phyloP scores from a whole-genome alignment of 2,329 filamentous ascomycete species.

The Endoconidiophora polonica region DNA sequence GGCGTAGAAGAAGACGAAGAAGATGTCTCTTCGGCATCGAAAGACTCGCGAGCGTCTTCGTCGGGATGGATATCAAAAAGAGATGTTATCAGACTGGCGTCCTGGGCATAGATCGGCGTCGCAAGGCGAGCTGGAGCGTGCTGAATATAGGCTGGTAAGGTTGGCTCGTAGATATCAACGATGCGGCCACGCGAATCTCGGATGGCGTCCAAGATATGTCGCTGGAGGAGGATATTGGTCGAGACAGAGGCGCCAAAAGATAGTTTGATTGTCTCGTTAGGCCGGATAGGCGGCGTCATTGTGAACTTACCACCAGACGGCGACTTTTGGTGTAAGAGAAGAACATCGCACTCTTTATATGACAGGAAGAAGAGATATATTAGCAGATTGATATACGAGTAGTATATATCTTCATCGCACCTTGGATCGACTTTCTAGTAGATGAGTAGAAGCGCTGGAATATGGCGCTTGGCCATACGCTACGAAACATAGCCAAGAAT shows the following conservation, averaged over 20 bases:
- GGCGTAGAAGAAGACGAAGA: conserved; percentile 29
- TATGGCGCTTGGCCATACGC: not conserved
- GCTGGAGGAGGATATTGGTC: conserved; percentile 47
- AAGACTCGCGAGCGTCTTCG: conserved; percentile 16
- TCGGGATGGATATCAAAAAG: conserved; percentile 56
- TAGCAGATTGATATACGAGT: conserved; percentile 42
- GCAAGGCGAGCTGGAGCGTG: conserved; percentile 49
- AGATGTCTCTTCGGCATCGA: conserved; percentile 14
- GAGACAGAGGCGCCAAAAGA: conserved; percentile 30
- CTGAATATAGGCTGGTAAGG: conserved; percentile 53
- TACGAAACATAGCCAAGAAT: not conserved
- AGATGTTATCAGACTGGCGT: conserved; percentile 59
- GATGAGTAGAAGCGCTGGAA: conserved; percentile 5
- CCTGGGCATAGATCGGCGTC: conserved; percentile 60
- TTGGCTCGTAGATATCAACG: conserved; percentile 45
- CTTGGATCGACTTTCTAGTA: conserved; percentile 7
- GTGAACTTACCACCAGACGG: conserved; percentile 22
- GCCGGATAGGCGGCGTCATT: conserved; percentile 22
- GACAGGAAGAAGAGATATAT: not conserved
- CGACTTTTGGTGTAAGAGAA: conserved; percentile 24
- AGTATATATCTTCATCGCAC: conserved; percentile 35
- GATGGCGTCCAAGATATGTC: conserved; percentile 40
- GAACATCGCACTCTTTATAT: conserved; percentile 23
- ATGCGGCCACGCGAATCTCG: conserved; percentile 31
- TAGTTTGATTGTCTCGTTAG: conserved; percentile 20